Base-by-base conservation (phyloP, 371 early-diverging fungal genomes). In the Umbelopsis sp. region DNA sequence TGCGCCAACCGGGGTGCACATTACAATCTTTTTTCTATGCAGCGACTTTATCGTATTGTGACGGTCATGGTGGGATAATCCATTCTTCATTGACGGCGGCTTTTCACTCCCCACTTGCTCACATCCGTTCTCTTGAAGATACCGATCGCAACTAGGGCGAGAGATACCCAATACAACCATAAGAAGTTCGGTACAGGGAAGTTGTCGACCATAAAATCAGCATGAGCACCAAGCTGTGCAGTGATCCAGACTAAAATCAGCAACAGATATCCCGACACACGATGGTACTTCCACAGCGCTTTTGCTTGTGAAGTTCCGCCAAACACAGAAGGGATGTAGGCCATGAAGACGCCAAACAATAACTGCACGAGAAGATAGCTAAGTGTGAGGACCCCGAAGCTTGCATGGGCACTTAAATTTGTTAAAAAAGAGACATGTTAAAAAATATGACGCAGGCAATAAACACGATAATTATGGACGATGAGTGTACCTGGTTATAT, bases 221-320 rank as follows among this genome's bases (percentile, higher is more conserved):
- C 73, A 32, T 79, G 75, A 16, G 80, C 77, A 38, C 86, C 86
- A 7, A 80, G 66, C 24, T 80, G 74, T 12, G 79, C 76, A 16
- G 79, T 79, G 0, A 73, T 25, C 75, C 76, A 81, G 12, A 75
- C 65, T 2, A 81, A 46, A 4, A 70, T 11, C 24, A 81, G 62
- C 9, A 79, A 22, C 0, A 73, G 11, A 63, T 82, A 82, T 7
- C 82, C 82, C 9, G 74, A 71, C 24, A 78, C 46, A 10, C 79
- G 74, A 50, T 81, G 81, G 44, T 77, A 77, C 38, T 77, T 81
- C 73, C 76, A 81, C 18, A 79, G 29, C 6, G 44, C 53, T 46
- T 74, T 77, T 3, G 76, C 79, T 35, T 70, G 70, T 8, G 65
- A 38, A 12, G 71, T 71, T 1, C 77, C 74, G 6, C 79, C 79